Conservation (phyloP, 176 grass and related monocot species). For the Tuctoria greenei region DNA sequence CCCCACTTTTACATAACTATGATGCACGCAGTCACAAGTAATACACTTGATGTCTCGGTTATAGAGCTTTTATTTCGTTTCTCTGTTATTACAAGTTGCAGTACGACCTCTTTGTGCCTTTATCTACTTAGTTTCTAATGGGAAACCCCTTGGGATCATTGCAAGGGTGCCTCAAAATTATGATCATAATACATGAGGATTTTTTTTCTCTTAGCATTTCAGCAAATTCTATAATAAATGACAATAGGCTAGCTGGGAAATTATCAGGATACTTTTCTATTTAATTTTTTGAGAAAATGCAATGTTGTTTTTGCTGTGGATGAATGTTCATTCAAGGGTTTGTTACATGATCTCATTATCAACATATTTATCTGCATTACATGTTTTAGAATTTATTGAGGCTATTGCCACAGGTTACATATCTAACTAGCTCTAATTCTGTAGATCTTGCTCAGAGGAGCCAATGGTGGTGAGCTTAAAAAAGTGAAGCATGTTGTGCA, state of each 20-base stretch:
- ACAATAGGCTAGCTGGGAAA: neutral
- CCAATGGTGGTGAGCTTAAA: slow-evolving; percentile 78
- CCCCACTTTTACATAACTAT: too few relatives aligned
- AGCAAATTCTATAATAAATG: neutral
- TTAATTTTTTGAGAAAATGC: neutral
- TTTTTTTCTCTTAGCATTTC: neutral
- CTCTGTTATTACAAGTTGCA: slow-evolving; percentile 9
- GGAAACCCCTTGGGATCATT: neutral
- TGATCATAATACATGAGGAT: neutral
- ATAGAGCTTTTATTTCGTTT: neutral
- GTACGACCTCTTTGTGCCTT: neutral
- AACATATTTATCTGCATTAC: neutral
- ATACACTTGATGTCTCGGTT: slow-evolving; percentile 28
- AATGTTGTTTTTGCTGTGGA: neutral
- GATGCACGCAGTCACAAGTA: too few relatives aligned
- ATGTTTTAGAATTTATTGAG: neutral
- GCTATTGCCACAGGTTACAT: neutral
- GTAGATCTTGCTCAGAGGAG: slow-evolving; percentile 91
- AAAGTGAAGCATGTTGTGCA: slow-evolving; percentile 96
- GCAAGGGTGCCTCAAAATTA: neutral
- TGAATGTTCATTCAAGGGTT: slow-evolving; percentile 5
- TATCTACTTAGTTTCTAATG: slow-evolving; percentile 5
- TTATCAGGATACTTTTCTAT: neutral
- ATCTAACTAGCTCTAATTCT: slow-evolving; percentile 41
- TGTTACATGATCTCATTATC: neutral